Base-by-base conservation (phyloP, 805 yeast genomes). In the Phaffomyces antillensis region DNA sequence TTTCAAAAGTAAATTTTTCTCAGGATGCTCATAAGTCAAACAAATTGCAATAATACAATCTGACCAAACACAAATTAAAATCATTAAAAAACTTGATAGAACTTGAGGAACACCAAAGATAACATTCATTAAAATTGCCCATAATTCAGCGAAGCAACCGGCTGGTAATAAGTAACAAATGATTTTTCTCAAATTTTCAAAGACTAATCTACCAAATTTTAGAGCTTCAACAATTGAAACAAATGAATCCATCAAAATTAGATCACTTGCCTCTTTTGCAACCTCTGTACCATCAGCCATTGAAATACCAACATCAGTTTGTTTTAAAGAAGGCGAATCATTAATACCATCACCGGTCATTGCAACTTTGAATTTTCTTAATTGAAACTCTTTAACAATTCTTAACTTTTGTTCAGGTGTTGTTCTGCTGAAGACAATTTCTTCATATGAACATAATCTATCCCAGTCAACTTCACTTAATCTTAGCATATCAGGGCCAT, bases 331-430 rank as follows among this genome's bases (percentile, higher is more conserved):
- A 6, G 95, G 95, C 0, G 95, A 93, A 66, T 85, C 95, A 62
- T 85, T 85, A 20, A 86, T 91, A 59, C 95, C 95, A 62, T 85
- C 95, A 46, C 95, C 95, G n/a, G 95, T 85, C 91, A 86, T 85
- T 34, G 91, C 95, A 38, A 86, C 93, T 48, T 85, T 76, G 57
- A 84, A 87, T 28, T 87, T 87, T 57, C 87, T 72, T 64, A 66
- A 58, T 72, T 56, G 77, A 43, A 74, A 69, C 46, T 72, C 70
- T 45, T 68, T 63, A 16, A 76, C 76, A 47, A 76, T 75, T 42
- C 60, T 55, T 37, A 76, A 62, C 55, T 76, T 76, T 55, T 75
- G 79, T 47, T 76, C 79, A 1, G 81, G 81, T 6, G 60, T 54
- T 3, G 59, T 54, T 54, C 60, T 53, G 5, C 58, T 49, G 44